Evolutionary conservation across 148 eudicot genomes (phyloP), one percentile per base, ranked within the genome.

Genomic region (Spergularia bocconei): DNA sequence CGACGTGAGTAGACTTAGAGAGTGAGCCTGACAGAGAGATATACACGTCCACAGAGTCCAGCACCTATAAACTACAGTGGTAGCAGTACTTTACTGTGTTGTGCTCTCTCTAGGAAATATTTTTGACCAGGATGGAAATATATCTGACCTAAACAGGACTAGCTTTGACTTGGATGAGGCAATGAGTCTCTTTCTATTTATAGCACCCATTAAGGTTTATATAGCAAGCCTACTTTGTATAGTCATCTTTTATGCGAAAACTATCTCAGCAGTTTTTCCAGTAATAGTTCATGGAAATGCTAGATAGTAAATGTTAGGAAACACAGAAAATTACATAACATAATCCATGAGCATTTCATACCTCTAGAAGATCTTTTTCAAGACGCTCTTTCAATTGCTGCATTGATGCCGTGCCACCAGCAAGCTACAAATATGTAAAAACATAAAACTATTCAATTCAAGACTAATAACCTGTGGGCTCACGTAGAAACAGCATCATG

Each of bases 391-490:
- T 94, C 74, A 94, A 53, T 70, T 94, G 98, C 81, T 92, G 97
- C 98, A 94, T 92, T 9, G 98, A 92, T 61, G 98, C 87, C 58
- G 98, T 94, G 29, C 97, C 98, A 75, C 98, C 98, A 84, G 98
- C 84, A 83, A 94, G 97, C 98, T 94, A 84, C 71, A 81, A 71
- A 66, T 2, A 10, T 60, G 64, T 41, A 21, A 56, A 80, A 72
- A 33, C 4, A 56, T 56, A 20, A 71, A 75, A 19, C 0, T 29
- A 11, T 62, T 33, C 33, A 70, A 16, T 47, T 38, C 13, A 58
- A 70, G 59, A 48, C 55, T 44, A 67, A 2, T 48, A 16, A 63
- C 15, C 7, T 29, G 29, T 23, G 54, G 41, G 12, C 44, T 69
- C 55, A 23, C 36, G 29, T 55, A 70, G 17, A 54, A 39, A 23